Base-by-base conservation (phyloP, 139 green algal genomes). In the Eudorina sp. region DNA sequence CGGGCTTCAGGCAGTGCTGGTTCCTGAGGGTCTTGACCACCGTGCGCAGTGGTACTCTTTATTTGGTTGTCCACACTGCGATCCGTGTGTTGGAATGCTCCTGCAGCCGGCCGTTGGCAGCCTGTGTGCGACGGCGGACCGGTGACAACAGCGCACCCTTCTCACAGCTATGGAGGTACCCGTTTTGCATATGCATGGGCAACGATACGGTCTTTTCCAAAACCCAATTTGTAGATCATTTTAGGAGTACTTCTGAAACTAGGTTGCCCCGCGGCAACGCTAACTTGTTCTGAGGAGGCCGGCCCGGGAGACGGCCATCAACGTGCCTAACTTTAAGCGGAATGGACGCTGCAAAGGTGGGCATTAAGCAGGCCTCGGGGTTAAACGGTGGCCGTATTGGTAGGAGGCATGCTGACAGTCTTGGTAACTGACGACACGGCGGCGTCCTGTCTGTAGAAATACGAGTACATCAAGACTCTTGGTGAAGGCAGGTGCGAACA, bases 401-500 rank as follows among this genome's bases (percentile, higher is more conserved):
- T n/a, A n/a, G n/a, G n/a, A n/a, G n/a, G n/a, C n/a, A n/a, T n/a
- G n/a, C n/a, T n/a, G 40, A 29, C 19, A 34, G 38, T 25, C 69
- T 31, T 81, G 41, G 45, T 81, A 58, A 55, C 72, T 58, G 43
- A 62, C 43, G 41, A 40, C n/a, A 23, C 29, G 41, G 43, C 41
- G 41, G 72, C 72, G 66, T 18, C 46, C 19, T 48, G 31, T 75
- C 46, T 36, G 51, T 58, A 88, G 83, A 80, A 81, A 13, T 88
- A 88, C 69, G 83, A 88, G 48, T 88, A 88, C 38, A 88, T 81
- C 25, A 88, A 88, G 34, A 88, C 83, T 43, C 83, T 88, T 48
- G 83, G 83, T 53, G 83, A 88, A 62, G 83, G 83, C 40, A 88
- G 68, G 83, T 87, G 64, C 48, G 81, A 13, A 48, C n/a, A 45